These are phyloP conservation scores for Tylopilus sp. DNA, from an alignment of 768 basidiomycete species.

Conservation along the genomic window DNA sequence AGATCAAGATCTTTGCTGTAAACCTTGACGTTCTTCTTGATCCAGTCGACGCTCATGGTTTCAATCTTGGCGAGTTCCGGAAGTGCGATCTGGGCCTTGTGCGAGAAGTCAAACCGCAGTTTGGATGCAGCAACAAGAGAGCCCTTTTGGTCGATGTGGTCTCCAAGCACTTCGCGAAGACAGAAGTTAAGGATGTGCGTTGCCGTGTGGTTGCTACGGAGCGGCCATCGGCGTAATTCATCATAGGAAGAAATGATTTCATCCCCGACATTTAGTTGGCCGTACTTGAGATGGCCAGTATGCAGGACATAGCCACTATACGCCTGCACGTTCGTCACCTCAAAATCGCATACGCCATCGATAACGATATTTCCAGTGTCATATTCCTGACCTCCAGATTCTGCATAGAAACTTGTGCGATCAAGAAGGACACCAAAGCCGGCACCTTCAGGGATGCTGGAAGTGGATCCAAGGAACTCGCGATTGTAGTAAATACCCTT, in stretches of 20 bases:
- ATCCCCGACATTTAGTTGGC: slow-evolving; percentile 72
- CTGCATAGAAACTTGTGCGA: slow-evolving; percentile 94
- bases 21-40: slow-evolving; percentile 83
- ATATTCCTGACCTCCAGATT: slow-evolving; percentile 95
- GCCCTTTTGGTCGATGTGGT: slow-evolving; percentile 97
- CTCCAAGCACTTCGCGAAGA: slow-evolving; percentile 90
- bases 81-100: slow-evolving; percentile 81
- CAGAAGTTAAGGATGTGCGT: slow-evolving; percentile 97
- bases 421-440: slow-evolving; percentile 87
- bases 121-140: slow-evolving; percentile 95
- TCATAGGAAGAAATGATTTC: slow-evolving; percentile 89
- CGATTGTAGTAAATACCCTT: slow-evolving; percentile 85
- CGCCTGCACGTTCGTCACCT: slow-evolving; percentile 89
- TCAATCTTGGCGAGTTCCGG: slow-evolving; percentile 84
- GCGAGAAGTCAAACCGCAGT: slow-evolving; percentile 97
- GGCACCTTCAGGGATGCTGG: slow-evolving; percentile 57
- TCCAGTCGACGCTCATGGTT: slow-evolving; percentile 81
- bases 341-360: slow-evolving; percentile 88
- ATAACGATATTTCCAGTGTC: slow-evolving; percentile 95
- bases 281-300: slow-evolving; percentile 87
- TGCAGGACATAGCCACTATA: slow-evolving; percentile 97
- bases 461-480: slow-evolving; percentile 66
- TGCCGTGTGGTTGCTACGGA: slow-evolving; percentile 97
- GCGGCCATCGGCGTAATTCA: slow-evolving; percentile 92
- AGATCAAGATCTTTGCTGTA: slow-evolving; percentile 85